phyloP scores from a whole-genome alignment of 1,139 yeast genomes.

The Pichia sp. region DNA sequence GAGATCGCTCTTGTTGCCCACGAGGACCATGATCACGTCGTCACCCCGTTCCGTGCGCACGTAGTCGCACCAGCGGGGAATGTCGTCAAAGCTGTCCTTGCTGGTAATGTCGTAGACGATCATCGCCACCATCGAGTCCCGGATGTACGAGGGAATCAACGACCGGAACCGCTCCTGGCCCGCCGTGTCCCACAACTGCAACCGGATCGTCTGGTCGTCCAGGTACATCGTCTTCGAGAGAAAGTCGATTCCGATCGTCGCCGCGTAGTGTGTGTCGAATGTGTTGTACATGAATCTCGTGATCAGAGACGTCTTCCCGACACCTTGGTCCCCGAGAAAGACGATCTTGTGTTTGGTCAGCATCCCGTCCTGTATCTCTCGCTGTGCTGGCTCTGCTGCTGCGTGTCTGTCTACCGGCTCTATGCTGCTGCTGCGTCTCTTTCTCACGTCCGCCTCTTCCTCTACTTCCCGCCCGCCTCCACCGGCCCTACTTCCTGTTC shows the following conservation, averaged over 20 bases:
- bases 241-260: constrained; percentile 95
- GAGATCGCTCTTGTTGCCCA: constrained; percentile 79
- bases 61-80: constrained; percentile 79
- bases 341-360: constrained; percentile 83
- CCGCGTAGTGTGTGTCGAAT: constrained; percentile 93
- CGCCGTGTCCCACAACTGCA: constrained; percentile 76
- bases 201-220: constrained; percentile 60
- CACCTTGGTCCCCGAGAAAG: constrained; percentile 95
- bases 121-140: constrained; percentile 96
- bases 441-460: too few species aligned
- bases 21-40: constrained; percentile 64
- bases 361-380: constrained; percentile 19
- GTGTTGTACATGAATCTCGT: constrained; percentile 97
- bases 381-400: too few species aligned
- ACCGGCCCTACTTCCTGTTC: too few species aligned
- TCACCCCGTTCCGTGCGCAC: constrained; percentile 72
- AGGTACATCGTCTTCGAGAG: constrained; percentile 80
- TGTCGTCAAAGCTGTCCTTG: constrained; percentile 71
- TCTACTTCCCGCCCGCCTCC: too few species aligned
- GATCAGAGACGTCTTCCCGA: constrained; percentile 91
- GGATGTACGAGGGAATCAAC: constrained; percentile 85
- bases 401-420: too few species aligned
- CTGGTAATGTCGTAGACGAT: constrained; percentile 91
- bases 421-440: too few species aligned
- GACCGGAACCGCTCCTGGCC: constrained; percentile 83